A percentile compares a stretch with the other conserved stretches of the same genome.
These are phyloP conservation scores for Breviolum minutum DNA, from an alignment of 73 alveolate genomes.

Conservation along the genomic window DNA sequence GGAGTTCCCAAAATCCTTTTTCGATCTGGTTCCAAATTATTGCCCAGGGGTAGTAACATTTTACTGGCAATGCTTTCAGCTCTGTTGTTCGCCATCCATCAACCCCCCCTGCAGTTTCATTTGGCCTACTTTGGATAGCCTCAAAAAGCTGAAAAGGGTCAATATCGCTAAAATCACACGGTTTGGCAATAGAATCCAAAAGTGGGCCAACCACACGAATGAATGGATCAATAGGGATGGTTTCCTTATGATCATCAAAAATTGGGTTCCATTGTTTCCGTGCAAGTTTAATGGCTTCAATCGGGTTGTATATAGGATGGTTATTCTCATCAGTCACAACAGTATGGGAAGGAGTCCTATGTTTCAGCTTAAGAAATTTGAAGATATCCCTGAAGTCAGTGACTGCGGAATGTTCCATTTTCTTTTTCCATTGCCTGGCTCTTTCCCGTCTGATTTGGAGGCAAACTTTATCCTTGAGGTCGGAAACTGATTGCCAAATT, in stretches of 20 bases:
- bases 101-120: neutral
- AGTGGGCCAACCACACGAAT: neutral
- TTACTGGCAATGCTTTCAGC: neutral
- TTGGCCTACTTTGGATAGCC: neutral
- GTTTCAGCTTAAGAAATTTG: neutral
- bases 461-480: too few relatives aligned
- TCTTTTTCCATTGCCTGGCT: neutral
- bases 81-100: conserved; percentile 2
- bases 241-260: neutral
- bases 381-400: neutral
- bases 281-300: neutral
- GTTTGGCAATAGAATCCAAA: neutral
- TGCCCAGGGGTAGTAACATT: neutral
- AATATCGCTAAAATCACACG: neutral
- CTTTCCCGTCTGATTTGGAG: neutral
- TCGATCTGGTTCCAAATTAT: neutral
- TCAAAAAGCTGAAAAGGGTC: neutral
- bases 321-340: neutral
- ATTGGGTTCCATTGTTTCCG: neutral
- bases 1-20: neutral
- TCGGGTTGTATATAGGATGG: neutral
- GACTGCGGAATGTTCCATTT: neutral
- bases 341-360: neutral
- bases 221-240: neutral
- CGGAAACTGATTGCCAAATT: neutral